Base-by-base conservation (phyloP, 768 basidiomycete species). In the Boletus vermiculosoides region DNA sequence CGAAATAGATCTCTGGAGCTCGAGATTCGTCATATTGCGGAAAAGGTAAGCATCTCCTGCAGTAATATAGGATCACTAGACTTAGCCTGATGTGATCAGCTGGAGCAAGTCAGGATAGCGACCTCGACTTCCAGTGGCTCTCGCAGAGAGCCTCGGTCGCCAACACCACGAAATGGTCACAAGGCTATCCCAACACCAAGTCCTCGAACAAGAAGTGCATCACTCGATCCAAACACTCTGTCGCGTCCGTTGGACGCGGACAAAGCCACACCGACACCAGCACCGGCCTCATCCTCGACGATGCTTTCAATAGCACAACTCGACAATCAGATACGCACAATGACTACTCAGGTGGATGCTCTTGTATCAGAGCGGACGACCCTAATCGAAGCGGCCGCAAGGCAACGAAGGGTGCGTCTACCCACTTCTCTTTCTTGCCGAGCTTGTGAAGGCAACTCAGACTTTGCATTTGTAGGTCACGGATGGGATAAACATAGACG, bases 1-100 rank as follows among this genome's bases (percentile, higher is more conserved):
- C 72, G 75, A 50, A 82, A 83, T 59, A 73, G 72, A 46, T 66
- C 70, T 7, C 62, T 83, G 50, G 80, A 81, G 55, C 56, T 67
- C 16, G 80, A 83, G 62, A 74, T 83, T 42, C 73, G 73, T 55
- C 58, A 61, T 46, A 72, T 78, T 47, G 64, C 69, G 13, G 69
- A 70, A 55, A 72, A 65, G 63, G 80, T 78, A 48, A 18, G 75
- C 36, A 13, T 42, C 28, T 28, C 7, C 18, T 42, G 28, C 36
- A 18, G 16, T 39, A 33, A 34, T n/a, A 33, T 30, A 4, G n/a
- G 11, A 45, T 45, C 9, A 10, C 23, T 33, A 13, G 9, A n/a
- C 37, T 45, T 33, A 16, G 20, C 52, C 30, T 49, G 41, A 49
- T 15, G 5, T 39, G 40, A 48, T 41, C 44, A 70, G 70, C 42